Evolutionary conservation across 1,284 basidiomycete genomes (phyloP).

Genomic region (Clitocybe nebularis): DNA sequence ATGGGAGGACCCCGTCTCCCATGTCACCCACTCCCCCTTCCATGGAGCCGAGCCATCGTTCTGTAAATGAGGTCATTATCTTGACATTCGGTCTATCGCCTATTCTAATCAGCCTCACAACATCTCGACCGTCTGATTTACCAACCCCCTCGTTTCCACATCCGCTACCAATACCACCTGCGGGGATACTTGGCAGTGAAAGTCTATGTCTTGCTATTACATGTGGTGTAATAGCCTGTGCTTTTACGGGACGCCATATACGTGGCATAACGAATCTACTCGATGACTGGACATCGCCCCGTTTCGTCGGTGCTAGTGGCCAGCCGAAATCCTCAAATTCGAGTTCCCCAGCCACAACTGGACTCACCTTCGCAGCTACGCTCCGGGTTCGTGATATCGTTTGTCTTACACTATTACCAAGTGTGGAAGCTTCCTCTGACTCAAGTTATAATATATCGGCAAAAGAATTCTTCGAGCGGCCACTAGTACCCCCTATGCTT

Average conservation of each 20-base stretch:
- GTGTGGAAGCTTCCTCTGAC: constrained; percentile 2
- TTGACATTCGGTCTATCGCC: constrained; percentile 57
- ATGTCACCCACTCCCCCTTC: not conserved
- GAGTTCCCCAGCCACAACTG: constrained; percentile 9
- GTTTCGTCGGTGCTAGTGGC: constrained; percentile 1
- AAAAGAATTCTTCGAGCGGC: constrained; percentile 48
- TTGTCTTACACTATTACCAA: constrained; percentile 40
- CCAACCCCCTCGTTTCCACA: no score
- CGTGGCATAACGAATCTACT: constrained; percentile 40
- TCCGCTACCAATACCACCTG: no score
- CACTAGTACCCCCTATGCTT: constrained; percentile 50
- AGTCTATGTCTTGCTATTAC: constrained; percentile 43
- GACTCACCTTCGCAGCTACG: constrained; percentile 28
- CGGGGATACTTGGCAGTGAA: no score
- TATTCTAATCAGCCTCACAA: constrained; percentile 51
- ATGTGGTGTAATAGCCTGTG: constrained; percentile 49
- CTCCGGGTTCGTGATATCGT: constrained; percentile 47
- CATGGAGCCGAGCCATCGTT: not conserved
- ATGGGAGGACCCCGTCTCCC: constrained; percentile 6
- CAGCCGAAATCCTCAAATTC: constrained; percentile 18
- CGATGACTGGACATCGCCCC: constrained; percentile 32
- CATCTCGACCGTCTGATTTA: constrained; percentile 36
- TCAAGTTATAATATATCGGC: constrained; percentile 17
- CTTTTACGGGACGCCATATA: constrained; percentile 51
- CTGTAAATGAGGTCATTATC: constrained; percentile 26